Evolutionary conservation across 2,329 filamentous ascomycete genomes (phyloP), one percentile per base, ranked within the genome.

Genomic region (Polychaeton citri): DNA sequence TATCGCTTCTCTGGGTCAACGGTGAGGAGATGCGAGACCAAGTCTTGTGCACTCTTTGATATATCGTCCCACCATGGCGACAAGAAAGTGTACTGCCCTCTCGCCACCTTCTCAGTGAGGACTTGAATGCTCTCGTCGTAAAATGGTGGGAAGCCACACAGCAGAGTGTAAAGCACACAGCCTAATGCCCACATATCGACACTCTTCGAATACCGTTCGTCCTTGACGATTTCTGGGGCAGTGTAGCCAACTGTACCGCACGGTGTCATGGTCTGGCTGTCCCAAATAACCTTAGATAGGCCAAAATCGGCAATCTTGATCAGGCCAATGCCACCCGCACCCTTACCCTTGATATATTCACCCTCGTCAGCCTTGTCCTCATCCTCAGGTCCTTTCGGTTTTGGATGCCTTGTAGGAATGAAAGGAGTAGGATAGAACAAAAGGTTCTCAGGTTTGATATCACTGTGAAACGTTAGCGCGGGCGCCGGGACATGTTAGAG

Each of bases 31-130:
- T 98, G 90, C 4, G 82, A 84, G 39, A 98, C 88, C 7, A 98
- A 68, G 51, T 98, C 88, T 58, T 96, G 85, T 0, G 90, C 90
- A 3, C 84, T 79, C 57, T 90, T 86, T 41, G 88, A 95, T 42
- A 98, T 96, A 39, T 95, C 87, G 48, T 98, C 90, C 90, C 90
- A 98, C 90, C 90, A 98, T 0, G 90, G 90, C 2, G 88, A 96
- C 30, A 98, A 65, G 66, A 98, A 98, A 0, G 90, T 96, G 58
- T 90, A 98, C 63, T 96, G 86, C 33, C 90, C 90, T 52, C 83
- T 80, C 19, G 90, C 90, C 13, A 98, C 90, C 68, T 98, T 98
- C 57, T 98, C 88, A 1, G 90, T 96, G 41, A 98, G 73, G 1
- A 93, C 81, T 54, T 94, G 86, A 47, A 98, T 96, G 53, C 85